These are phyloP conservation scores for Tarenaya hassleriana DNA, from an alignment of 345 rosid genomes.

Conservation along the genomic window DNA sequence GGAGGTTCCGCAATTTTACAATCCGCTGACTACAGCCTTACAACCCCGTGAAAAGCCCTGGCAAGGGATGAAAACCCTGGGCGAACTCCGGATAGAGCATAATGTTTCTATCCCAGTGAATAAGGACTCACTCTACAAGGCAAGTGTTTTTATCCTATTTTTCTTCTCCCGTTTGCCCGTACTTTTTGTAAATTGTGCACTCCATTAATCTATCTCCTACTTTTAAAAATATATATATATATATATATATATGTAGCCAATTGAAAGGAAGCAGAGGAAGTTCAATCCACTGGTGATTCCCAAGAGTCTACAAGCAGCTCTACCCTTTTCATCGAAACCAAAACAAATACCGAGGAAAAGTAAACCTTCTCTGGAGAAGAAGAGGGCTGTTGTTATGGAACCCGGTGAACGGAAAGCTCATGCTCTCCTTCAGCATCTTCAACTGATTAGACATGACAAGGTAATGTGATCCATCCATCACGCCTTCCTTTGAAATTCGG, in stretches of 20 bases:
- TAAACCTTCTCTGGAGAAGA: slow-evolving; percentile 45
- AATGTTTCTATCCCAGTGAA: slow-evolving; percentile 65
- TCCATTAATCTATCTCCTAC: neutral
- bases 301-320: slow-evolving; percentile 53
- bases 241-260: slow-evolving; percentile 37
- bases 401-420: slow-evolving; percentile 51
- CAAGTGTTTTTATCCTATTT: slow-evolving; percentile 16
- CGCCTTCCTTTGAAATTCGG: neutral
- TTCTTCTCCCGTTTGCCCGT: neutral
- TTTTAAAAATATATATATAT: slow-evolving; percentile 5
- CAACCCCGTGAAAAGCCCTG: slow-evolving; percentile 72
- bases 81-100: slow-evolving; percentile 70
- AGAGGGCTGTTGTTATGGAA: slow-evolving; percentile 79
- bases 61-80: slow-evolving; percentile 90
- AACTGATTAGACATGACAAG: slow-evolving; percentile 49
- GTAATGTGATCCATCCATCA: slow-evolving; percentile 23
- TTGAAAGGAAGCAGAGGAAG: slow-evolving; percentile 66
- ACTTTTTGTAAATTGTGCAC: too few relatives aligned
- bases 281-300: slow-evolving; percentile 76
- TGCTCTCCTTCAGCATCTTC: slow-evolving; percentile 55
- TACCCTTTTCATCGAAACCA: slow-evolving; percentile 80
- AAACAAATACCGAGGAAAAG: slow-evolving; percentile 50
- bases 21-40: slow-evolving; percentile 82
- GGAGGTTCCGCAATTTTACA: slow-evolving; percentile 66
- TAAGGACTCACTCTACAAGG: slow-evolving; percentile 89